Base-by-base conservation (phyloP, 2,329 filamentous ascomycete species). In the Fusarium nematophilum region DNA sequence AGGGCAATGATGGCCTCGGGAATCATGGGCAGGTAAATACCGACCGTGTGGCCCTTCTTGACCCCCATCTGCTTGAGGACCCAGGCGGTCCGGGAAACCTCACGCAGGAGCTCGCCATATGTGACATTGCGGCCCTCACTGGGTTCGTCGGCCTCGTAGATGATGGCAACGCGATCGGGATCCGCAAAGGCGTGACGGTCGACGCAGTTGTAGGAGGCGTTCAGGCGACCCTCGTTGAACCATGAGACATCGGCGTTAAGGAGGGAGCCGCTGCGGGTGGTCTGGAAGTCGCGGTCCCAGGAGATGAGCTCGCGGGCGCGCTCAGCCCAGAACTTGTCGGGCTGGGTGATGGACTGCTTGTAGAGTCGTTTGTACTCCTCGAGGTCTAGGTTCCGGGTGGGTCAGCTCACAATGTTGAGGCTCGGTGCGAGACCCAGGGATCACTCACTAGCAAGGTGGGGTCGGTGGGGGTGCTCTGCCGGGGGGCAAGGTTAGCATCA, bases 21-120 rank as follows among this genome's bases (percentile, higher is more conserved):
- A 76, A 99, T 97, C 95, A 99, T 99, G 75, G 95, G 95, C 64
- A 99, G 81, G 82, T 99, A 99, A 66, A 99, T 91, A 62, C 93
- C 95, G 53, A 99, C 93, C 5, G 93, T 97, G 78, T 99, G 95
- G 51, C 95, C 95, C 83, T 97, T 98, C 81, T 90, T 88, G 57
- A 99, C 94, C 62, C 95, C 95, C 87, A 97, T 95, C 80, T 94
- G 86, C 83, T 93, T 97, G 68, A 99, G 85, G 18, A 91, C 90
- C 81, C 92, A 92, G 37, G 95, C 90, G 13, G 92, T 87, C 76
- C 87, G 90, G 71, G 90, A 97, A 45, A 99, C 94, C 77, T 99
- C 87, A 63, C 93, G 89, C 59, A 98, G 86, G 46, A 99, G 90
- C 84, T 99, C 93, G 70, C 90, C 86, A 70, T 98, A 99, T 64